These are phyloP conservation scores for Termitomyces sp. DNA, from an alignment of 768 basidiomycete species.

Conservation along the genomic window DNA sequence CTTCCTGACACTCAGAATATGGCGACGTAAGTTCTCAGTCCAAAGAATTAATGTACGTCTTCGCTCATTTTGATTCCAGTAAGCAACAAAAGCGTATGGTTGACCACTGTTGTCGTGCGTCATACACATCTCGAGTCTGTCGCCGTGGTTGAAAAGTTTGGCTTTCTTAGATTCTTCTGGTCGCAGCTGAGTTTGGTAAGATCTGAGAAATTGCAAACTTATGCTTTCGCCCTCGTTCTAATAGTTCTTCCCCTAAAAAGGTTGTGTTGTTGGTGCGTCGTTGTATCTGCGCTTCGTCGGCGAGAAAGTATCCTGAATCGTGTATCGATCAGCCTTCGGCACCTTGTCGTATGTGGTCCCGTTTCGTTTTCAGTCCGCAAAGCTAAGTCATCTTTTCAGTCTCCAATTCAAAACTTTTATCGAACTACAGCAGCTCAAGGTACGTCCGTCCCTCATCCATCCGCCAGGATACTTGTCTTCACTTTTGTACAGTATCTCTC, in stretches of 20 bases:
- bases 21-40: conserved; percentile 27
- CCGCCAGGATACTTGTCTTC: not conserved
- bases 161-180: conserved; percentile 20
- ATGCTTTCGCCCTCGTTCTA: not conserved
- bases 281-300: not conserved
- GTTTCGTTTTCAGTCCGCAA: not conserved
- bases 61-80: conserved; percentile 21
- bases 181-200: conserved; percentile 36
- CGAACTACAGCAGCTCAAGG: conserved; percentile 32
- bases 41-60: not conserved
- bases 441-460: not conserved
- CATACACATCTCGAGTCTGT: not conserved
- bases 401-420: conserved; percentile 26
- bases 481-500: conserved; percentile 27
- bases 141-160: not conserved
- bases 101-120: conserved; percentile 29
- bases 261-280: conserved; percentile 24
- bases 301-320: not conserved
- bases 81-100: conserved; percentile 32
- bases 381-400: conserved; percentile 12
- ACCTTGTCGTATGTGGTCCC: conserved; percentile 25
- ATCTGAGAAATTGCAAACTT: too few species aligned
- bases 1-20: conserved; percentile 41
- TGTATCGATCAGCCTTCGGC: conserved; percentile 23
- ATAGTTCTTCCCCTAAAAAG: conserved; percentile 9